Evolutionary conservation across 2,329 filamentous ascomycete species (phyloP).

Genomic region (Dactylellina leptospora): DNA sequence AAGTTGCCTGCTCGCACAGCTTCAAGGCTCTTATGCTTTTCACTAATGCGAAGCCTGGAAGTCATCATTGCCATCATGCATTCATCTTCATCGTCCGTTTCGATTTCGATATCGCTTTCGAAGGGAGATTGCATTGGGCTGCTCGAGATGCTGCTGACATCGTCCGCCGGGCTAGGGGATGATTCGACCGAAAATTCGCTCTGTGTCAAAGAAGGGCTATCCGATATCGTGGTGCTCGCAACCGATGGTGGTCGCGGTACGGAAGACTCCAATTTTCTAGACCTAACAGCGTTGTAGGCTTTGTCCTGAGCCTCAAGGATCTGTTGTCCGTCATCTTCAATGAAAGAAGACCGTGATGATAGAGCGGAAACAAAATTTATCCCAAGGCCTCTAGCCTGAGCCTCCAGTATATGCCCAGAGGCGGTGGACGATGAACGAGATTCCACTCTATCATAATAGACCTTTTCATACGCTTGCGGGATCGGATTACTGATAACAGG

Average conservation of each 20-base stretch:
- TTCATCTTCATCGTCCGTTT: slow-evolving; percentile 39
- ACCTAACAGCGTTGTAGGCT: slow-evolving; percentile 29
- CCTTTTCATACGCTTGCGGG: slow-evolving; percentile 26
- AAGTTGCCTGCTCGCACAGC: slow-evolving; percentile 26
- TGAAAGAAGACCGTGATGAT: slow-evolving; percentile 33
- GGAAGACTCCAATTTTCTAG: slow-evolving; percentile 17
- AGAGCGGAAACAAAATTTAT: slow-evolving; percentile 18
- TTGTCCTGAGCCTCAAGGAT: slow-evolving; percentile 34
- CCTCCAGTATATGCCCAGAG: too few species aligned
- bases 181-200: slow-evolving; percentile 42
- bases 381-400: slow-evolving; percentile 13
- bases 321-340: slow-evolving; percentile 38
- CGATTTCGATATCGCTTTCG: slow-evolving; percentile 36
- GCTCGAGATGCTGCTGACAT: slow-evolving; percentile 38
- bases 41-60: slow-evolving; percentile 20
- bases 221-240: slow-evolving; percentile 36
- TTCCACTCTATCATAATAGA: not conserved
- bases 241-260: slow-evolving; percentile 22
- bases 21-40: slow-evolving; percentile 33
- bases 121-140: slow-evolving; percentile 32
- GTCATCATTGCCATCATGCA: slow-evolving; percentile 15
- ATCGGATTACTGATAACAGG: slow-evolving; percentile 37
- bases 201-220: slow-evolving; percentile 38
- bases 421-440: slow-evolving; percentile 23
- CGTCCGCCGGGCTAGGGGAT: slow-evolving; percentile 25